Evolutionary conservation across 208 protist genomes (phyloP).

Genomic region (Leishmania gerbilli): DNA sequence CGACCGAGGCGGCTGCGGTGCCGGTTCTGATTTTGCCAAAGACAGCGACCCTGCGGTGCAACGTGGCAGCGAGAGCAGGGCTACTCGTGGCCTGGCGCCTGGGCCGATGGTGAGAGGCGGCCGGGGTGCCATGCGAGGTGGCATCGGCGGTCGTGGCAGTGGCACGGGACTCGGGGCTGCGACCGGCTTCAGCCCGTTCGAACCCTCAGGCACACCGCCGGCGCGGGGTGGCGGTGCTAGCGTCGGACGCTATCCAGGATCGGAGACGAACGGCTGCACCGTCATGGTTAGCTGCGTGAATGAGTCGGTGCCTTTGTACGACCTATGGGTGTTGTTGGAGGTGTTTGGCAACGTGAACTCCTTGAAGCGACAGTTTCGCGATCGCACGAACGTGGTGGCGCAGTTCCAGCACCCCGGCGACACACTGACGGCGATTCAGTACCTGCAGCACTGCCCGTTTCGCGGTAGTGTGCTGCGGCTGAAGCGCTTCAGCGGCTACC

Average conservation of each 20-base stretch:
- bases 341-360: conserved; percentile 90
- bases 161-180: background rate
- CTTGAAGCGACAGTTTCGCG: conserved; percentile 77
- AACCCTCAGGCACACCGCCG: background rate
- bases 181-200: conserved; percentile 25
- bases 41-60: background rate
- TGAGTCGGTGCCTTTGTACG: conserved; percentile 69
- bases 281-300: conserved; percentile 74
- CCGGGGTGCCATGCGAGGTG: conserved; percentile 21
- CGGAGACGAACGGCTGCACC: conserved; percentile 35
- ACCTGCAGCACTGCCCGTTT: conserved; percentile 78
- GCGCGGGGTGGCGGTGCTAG: conserved; percentile 9
- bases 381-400: conserved; percentile 72
- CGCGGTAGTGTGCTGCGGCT: conserved; percentile 57
- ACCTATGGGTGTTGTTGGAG: conserved; percentile 88
- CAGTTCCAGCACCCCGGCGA: conserved; percentile 82
- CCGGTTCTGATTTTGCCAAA: background rate
- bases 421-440: conserved; percentile 63
- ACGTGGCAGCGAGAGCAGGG: background rate
- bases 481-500: conserved; percentile 78
- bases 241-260: background rate
- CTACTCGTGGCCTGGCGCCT: background rate
- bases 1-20: background rate
- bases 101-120: conserved; percentile 24
- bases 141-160: conserved; percentile 30